Conservation (phyloP, 805 yeast genomes). For the Tetrapisispora fleetii region DNA sequence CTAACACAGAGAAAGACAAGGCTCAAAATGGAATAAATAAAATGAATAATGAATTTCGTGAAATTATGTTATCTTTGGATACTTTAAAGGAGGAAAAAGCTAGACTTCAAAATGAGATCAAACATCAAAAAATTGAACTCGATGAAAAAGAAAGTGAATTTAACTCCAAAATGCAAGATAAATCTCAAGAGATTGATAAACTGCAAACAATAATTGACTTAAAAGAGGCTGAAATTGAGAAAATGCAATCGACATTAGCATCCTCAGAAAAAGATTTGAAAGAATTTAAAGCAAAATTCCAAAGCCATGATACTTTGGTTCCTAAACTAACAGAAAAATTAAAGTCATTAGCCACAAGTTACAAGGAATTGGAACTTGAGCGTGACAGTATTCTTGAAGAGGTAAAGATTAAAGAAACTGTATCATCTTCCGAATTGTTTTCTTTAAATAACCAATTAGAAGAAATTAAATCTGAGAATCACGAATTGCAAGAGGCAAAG, state of each 20-base stretch:
- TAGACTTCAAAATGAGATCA: slow-evolving; percentile 35
- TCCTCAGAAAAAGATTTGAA: slow-evolving; percentile 20
- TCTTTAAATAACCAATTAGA: slow-evolving; percentile 8
- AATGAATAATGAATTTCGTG: slow-evolving; percentile 75
- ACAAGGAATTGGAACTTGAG: slow-evolving; percentile 21
- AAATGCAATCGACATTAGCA: slow-evolving; percentile 9
- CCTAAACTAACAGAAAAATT: slow-evolving; percentile 38
- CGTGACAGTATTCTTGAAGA: slow-evolving; percentile 13
- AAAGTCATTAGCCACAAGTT: slow-evolving; percentile 32
- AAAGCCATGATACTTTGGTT: slow-evolving; percentile 29
- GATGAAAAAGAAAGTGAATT: background rate
- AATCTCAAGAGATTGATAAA: slow-evolving; percentile 2
- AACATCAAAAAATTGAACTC: slow-evolving; percentile 19
- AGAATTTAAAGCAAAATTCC: slow-evolving; percentile 20
- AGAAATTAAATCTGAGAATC: slow-evolving; percentile 5
- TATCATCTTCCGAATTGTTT: slow-evolving; percentile 9
- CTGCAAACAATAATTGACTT: background rate
- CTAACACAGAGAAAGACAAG: slow-evolving; percentile 37
- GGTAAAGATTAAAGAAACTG: slow-evolving; percentile 6
- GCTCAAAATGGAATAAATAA: slow-evolving; percentile 86
- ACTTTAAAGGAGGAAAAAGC: slow-evolving; percentile 37
- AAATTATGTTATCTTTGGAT: slow-evolving; percentile 50
- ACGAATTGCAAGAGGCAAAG: slow-evolving; percentile 5
- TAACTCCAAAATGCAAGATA: background rate
- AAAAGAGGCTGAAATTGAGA: background rate